Evolutionary conservation across 2,329 filamentous ascomycete species (phyloP).

Genomic region (Coleophoma crateriformis): DNA sequence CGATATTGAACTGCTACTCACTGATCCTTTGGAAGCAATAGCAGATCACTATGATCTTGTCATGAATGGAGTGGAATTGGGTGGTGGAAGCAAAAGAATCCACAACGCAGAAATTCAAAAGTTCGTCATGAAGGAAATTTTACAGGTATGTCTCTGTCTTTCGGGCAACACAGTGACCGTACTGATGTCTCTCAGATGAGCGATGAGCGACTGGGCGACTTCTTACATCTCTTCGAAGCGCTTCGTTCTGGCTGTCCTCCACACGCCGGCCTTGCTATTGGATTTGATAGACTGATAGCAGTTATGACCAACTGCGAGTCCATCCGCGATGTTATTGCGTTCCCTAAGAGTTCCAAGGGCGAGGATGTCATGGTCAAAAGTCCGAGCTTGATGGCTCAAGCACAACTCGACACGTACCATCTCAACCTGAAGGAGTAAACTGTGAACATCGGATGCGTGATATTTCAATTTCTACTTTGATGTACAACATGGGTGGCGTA

Average conservation of each 20-base stretch:
- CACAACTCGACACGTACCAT: conserved; percentile 27
- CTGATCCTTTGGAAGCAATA: conserved; percentile 63
- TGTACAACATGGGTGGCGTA: too few relatives aligned
- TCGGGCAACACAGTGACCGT: not conserved
- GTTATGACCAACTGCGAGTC: conserved; percentile 71
- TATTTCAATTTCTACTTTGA: too few relatives aligned
- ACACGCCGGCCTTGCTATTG: conserved; percentile 88
- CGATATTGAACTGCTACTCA: conserved; percentile 71
- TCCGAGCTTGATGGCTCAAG: conserved; percentile 61
- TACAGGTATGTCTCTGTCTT: conserved; percentile 41
- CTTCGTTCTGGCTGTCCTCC: conserved; percentile 84
- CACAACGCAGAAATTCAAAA: conserved; percentile 80
- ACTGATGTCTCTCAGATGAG: conserved; percentile 16
- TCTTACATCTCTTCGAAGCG: conserved; percentile 78
- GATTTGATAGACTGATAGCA: conserved; percentile 82
- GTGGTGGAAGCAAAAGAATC: conserved; percentile 88
- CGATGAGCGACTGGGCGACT: conserved; percentile 67
- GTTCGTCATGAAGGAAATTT: conserved; percentile 75
- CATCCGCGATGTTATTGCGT: conserved; percentile 91
- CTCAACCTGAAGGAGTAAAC: conserved; percentile 8
- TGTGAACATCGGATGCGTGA: too few relatives aligned
- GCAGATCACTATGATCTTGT: conserved; percentile 96
- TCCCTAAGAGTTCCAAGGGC: conserved; percentile 88
- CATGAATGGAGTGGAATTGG: conserved; percentile 89
- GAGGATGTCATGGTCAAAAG: conserved; percentile 80